A percentile compares a stretch with the other conserved stretches of the same genome.
Conservation (phyloP, 139 green algal species). For the Coccomyxa sp. region DNA sequence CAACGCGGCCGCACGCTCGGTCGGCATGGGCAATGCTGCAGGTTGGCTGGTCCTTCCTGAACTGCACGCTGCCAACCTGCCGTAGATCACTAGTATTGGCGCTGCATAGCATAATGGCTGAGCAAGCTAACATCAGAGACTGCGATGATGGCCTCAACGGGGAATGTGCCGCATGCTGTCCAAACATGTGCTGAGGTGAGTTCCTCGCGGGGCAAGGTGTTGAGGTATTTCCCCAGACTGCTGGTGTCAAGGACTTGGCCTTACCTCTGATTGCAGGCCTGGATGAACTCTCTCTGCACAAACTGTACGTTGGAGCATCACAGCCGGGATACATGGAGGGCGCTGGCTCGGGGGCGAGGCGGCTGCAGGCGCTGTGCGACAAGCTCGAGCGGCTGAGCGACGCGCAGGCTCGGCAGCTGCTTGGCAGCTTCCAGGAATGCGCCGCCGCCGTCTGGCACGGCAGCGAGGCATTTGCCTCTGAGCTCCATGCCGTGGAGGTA, state of each 20-base stretch:
- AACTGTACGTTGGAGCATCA: neutral
- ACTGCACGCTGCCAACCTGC: neutral
- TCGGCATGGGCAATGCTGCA: neutral
- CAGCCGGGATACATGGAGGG: neutral
- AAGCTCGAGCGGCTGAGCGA: neutral
- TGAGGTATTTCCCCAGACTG: neutral
- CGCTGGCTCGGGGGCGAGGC: neutral
- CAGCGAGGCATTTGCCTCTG: neutral
- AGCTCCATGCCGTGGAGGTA: neutral
- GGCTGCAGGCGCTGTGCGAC: neutral
- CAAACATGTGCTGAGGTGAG: neutral
- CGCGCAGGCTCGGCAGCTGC: neutral
- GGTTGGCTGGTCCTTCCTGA: neutral
- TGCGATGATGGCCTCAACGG: neutral
- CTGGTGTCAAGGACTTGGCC: neutral
- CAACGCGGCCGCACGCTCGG: neutral
- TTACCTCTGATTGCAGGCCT: neutral
- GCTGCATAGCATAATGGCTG: too few species aligned
- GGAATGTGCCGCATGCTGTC: neutral
- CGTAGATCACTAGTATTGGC: too few species aligned
- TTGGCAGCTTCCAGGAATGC: neutral
- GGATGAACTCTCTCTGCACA: neutral
- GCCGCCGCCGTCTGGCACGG: neutral
- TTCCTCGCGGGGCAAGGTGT: neutral
- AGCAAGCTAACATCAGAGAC: too few species aligned